These are phyloP conservation scores for Hibiscus trionum DNA, from an alignment of 345 rosid species.

Conservation along the genomic window DNA sequence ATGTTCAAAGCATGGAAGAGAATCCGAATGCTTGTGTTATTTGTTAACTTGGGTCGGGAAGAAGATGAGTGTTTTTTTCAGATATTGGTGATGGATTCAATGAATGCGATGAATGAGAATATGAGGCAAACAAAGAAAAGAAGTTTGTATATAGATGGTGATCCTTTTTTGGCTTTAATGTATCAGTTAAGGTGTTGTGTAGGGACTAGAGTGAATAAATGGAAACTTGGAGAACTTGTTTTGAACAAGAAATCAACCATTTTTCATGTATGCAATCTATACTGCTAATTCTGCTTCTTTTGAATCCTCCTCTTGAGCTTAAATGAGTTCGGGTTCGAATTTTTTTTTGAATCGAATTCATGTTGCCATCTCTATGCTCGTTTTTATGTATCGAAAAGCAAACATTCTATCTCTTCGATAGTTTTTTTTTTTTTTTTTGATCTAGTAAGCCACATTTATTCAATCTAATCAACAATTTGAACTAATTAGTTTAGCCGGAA, in stretches of 20 bases:
- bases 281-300: too few species aligned
- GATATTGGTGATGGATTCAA: conserved; percentile 14
- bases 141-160: conserved; percentile 8
- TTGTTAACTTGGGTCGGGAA: conserved; percentile 19
- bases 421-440: too few species aligned
- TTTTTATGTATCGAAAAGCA: too few species aligned
- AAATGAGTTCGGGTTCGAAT: too few species aligned
- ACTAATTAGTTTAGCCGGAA: too few species aligned
- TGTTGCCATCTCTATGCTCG: too few species aligned
- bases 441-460: too few species aligned
- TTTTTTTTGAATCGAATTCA: too few species aligned
- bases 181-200: conserved; percentile 1
- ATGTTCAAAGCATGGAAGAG: conserved; percentile 86
- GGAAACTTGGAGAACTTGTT: conserved; percentile 7
- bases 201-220: conserved; percentile 4
- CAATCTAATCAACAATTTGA: too few species aligned
- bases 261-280: not conserved
- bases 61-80: not conserved
- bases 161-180: not conserved
- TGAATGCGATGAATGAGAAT: not conserved
- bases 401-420: too few species aligned
- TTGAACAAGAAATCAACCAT: not conserved
- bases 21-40: conserved; percentile 90
- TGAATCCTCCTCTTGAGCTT: too few species aligned
- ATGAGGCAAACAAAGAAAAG: not conserved